Base-by-base conservation (phyloP, 2,329 filamentous ascomycete species). In the Bipolaris cookei region DNA sequence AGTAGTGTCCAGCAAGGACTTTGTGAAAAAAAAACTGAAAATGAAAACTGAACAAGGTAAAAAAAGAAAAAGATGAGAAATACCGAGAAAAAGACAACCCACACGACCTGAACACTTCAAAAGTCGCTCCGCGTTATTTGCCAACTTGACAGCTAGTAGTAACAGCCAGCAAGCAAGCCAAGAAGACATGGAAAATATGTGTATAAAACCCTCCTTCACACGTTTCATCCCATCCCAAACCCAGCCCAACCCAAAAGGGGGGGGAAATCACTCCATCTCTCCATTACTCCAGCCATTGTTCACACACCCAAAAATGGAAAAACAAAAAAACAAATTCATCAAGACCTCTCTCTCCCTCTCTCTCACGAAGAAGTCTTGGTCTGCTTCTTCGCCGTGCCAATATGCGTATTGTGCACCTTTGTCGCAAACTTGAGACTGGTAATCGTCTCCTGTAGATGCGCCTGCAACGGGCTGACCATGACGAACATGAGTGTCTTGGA, bases 401-500 rank as follows among this genome's bases (percentile, higher is more conserved):
- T 96, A 67, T 96, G 92, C 23, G 92, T 96, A 74, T 96, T 96
- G 79, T 92, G 88, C 62, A 93, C 92, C 84, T 97, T 98, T 32
- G 91, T 96, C 14, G 95, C 95, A 77, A 99, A 99, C 71, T 95
- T 90, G 77, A 99, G 82, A 82, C 92, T 97, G 42, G 93, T 97
- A 74, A 97, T 82, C 3, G 93, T 97, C 82, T 99, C 95, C 70
- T 89, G 90, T 63, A 97, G 81, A 79, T 98, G 95, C 5, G 88
- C 90, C 79, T 96, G 91, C 57, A 98, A 81, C 32, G 95, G 95
- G 67, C 90, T 95, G 54, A 97, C 90, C 93, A 98, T 98, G 75
- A 98, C 92, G 76, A 99, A 97, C 95, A 99, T 99, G 69, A 99
- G 88, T 0, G 95, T 99, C 80, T 97, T 96, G 67, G 90, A 95